Conservation (phyloP, 2,329 filamentous ascomycete species). For the Dactylella cylindrospora region DNA sequence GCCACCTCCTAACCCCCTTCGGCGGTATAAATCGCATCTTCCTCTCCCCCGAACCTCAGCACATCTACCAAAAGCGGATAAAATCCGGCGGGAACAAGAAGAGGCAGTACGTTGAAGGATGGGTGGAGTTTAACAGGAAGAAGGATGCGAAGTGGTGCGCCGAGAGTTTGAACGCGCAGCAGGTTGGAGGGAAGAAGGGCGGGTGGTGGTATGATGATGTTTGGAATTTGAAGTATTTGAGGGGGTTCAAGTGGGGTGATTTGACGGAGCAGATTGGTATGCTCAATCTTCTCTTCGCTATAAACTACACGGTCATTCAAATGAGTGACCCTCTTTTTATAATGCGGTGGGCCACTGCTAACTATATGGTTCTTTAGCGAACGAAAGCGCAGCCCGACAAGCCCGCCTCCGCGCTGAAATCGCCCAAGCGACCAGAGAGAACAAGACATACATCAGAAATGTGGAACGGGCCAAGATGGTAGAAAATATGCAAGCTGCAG, state of each 20-base stretch:
- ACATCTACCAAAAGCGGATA: conserved; percentile 66
- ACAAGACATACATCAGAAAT: conserved; percentile 77
- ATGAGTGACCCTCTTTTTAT: too few species aligned
- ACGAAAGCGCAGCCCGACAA: conserved; percentile 76
- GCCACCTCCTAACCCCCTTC: conserved; percentile 72
- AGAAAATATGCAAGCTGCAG: conserved; percentile 64
- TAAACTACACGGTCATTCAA: neutral
- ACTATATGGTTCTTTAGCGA: conserved; percentile 58
- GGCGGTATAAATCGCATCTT: conserved; percentile 76
- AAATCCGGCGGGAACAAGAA: conserved; percentile 79
- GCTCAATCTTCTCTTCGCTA: neutral
- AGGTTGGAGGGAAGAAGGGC: conserved; percentile 73
- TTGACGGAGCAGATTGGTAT: conserved; percentile 51
- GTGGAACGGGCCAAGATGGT: conserved; percentile 78
- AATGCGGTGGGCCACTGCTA: neutral
- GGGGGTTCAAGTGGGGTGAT: conserved; percentile 76
- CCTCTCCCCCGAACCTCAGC: conserved; percentile 72
- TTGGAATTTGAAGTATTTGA: conserved; percentile 80
- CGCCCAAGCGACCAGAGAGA: conserved; percentile 72
- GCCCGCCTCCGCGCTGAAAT: conserved; percentile 78
- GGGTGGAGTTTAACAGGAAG: conserved; percentile 79
- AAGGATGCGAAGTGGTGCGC: conserved; percentile 74
- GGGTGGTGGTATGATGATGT: conserved; percentile 82
- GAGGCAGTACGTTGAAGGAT: conserved; percentile 77
- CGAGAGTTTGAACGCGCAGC: conserved; percentile 71